Conservation (phyloP, 192 early-diverging fungal species). For the Podila horticola region DNA sequence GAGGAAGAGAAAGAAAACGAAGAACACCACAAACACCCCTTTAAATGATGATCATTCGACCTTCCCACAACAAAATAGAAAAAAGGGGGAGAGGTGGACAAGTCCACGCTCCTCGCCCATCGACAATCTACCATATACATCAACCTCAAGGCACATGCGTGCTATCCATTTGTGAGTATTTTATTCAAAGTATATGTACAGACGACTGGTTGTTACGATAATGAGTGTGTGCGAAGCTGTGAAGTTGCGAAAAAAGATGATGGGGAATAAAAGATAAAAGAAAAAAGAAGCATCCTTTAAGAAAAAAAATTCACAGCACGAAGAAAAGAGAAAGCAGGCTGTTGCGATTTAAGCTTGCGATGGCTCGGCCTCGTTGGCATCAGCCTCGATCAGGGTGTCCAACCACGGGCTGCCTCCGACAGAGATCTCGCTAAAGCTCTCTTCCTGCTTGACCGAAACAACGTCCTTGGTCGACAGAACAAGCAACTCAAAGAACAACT, state of each 20-base stretch:
- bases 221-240: background rate
- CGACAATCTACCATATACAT: too few relatives aligned
- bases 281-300: too few relatives aligned
- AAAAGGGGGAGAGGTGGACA: too few relatives aligned
- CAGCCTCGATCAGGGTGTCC: constrained; percentile 38
- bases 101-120: too few relatives aligned
- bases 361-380: constrained; percentile 7
- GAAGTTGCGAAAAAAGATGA: background rate
- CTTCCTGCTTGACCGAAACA: constrained; percentile 81
- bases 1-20: background rate
- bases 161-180: too few relatives aligned
- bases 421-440: constrained; percentile 86
- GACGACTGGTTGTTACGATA: background rate
- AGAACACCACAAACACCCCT: too few relatives aligned
- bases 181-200: too few relatives aligned
- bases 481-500: constrained; percentile 93
- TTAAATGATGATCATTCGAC: too few relatives aligned
- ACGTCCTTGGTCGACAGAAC: constrained; percentile 90
- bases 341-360: background rate
- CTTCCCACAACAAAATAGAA: too few relatives aligned
- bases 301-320: background rate
- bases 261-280: background rate
- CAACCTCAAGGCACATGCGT: too few relatives aligned
- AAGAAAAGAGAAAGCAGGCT: background rate
- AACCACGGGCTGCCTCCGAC: constrained; percentile 63